Conservation (phyloP, 345 rosid genomes). For the Nephelium lappaceum region DNA sequence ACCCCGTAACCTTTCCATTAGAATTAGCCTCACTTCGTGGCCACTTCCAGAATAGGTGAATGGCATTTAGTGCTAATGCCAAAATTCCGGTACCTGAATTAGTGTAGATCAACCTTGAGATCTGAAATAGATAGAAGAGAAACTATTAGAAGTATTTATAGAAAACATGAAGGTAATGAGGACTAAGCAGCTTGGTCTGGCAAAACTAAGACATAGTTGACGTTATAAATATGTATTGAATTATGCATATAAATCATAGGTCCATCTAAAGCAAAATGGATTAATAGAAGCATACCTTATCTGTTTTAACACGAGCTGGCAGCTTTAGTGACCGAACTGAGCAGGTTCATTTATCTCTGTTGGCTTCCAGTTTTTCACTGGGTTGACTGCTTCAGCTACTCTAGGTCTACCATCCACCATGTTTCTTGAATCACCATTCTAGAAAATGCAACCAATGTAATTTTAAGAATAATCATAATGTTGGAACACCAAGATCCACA, state of each 20-base stretch:
- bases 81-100: slow-evolving; percentile 43
- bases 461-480: neutral
- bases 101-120: slow-evolving; percentile 41
- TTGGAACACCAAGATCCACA: neutral
- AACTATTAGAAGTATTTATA: neutral
- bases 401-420: slow-evolving; percentile 29
- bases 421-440: slow-evolving; percentile 39
- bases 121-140: slow-evolving; percentile 27
- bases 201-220: neutral
- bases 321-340: slow-evolving; percentile 37
- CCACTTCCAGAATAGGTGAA: slow-evolving; percentile 49
- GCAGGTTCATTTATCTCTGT: slow-evolving; percentile 39
- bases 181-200: neutral
- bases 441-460: slow-evolving; percentile 14
- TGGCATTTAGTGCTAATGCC: slow-evolving; percentile 40
- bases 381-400: slow-evolving; percentile 27
- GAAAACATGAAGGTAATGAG: neutral
- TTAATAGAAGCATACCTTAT: slow-evolving; percentile 30
- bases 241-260: neutral
- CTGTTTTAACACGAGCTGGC: slow-evolving; percentile 24
- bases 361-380: slow-evolving; percentile 25
- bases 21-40: slow-evolving; percentile 27
- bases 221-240: neutral
- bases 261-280: neutral
- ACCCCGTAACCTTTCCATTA: slow-evolving; percentile 36